Conservation (phyloP, 2,329 filamentous ascomycete genomes). For the Elsinoe batatas region DNA sequence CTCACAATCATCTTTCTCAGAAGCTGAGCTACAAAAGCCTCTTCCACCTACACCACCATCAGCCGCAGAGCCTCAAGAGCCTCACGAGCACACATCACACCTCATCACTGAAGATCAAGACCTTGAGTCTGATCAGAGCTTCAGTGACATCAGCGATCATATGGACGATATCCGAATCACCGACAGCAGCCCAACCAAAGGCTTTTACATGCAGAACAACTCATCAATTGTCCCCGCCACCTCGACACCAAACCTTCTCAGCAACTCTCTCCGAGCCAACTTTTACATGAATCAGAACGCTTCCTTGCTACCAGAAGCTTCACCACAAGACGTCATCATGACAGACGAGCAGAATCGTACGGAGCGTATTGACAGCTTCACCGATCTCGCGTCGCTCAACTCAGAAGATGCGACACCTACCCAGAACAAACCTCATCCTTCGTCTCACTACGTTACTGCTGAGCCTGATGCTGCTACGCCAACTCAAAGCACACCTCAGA, state of each 20-base stretch:
- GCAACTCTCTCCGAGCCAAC: slow-evolving; percentile 12
- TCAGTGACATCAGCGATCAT: not conserved
- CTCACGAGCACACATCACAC: not conserved
- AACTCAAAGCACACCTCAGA: no score
- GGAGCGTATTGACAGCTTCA: slow-evolving; percentile 7
- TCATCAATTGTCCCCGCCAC: not conserved
- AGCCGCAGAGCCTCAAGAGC: not conserved
- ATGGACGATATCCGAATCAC: slow-evolving; percentile 7
- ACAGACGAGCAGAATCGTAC: not conserved
- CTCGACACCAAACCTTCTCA: not conserved
- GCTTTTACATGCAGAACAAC: slow-evolving; percentile 2
- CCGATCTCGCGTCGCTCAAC: slow-evolving; percentile 8
- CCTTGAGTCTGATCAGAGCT: not conserved
- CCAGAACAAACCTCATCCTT: not conserved
- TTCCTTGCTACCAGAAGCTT: not conserved
- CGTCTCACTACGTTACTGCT: not conserved
- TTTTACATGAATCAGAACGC: not conserved
- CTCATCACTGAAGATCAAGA: not conserved
- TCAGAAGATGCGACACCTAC: slow-evolving; percentile 11
- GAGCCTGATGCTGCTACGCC: not conserved
- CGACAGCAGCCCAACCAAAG: slow-evolving; percentile 14
- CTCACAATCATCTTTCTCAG: not conserved
- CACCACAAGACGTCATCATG: not conserved
- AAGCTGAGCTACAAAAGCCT: not conserved
- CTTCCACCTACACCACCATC: not conserved